Evolutionary conservation across 164 flowering plant genomes (phyloP).

Genomic region (Platanus orientalis): DNA sequence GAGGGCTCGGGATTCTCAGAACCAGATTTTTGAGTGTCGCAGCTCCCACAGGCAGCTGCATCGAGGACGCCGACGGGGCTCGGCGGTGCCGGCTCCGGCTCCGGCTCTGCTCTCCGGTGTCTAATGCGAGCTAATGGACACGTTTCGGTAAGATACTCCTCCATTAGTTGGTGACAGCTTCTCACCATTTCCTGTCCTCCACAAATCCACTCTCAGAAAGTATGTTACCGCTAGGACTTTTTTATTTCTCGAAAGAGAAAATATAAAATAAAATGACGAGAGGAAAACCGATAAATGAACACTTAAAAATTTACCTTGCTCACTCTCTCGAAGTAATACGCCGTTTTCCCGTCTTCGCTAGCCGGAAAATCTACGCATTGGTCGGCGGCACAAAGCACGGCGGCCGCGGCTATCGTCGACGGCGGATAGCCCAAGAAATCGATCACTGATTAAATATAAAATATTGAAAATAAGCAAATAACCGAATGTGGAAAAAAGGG

Average conservation of each 20-base stretch:
- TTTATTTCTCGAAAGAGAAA: no score
- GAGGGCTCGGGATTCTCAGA: slow-evolving; percentile 20
- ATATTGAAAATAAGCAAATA: no score
- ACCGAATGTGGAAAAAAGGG: no score
- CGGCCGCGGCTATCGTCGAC: slow-evolving; percentile 59
- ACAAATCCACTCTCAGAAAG: background rate
- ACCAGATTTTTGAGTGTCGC: slow-evolving; percentile 36
- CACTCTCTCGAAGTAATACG: slow-evolving; percentile 25
- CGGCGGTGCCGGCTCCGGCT: slow-evolving; percentile 29
- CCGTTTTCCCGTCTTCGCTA: slow-evolving; percentile 1
- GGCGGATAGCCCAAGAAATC: slow-evolving; percentile 51
- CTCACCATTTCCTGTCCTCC: slow-evolving; percentile 45
- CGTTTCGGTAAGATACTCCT: slow-evolving; percentile 52
- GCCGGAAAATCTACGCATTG: slow-evolving; percentile 10
- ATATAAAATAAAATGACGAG: no score
- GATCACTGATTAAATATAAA: slow-evolving; percentile 38
- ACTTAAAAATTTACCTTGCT: slow-evolving; percentile 32
- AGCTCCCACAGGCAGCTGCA: slow-evolving; percentile 58
- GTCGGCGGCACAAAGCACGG: slow-evolving; percentile 39
- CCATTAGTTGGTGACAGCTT: slow-evolving; percentile 70
- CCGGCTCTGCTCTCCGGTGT: slow-evolving; percentile 15
- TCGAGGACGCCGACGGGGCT: slow-evolving; percentile 66
- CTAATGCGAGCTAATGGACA: slow-evolving; percentile 31
- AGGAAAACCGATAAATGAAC: no score
- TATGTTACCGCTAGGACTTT: no score